phyloP scores from a whole-genome alignment of 148 eudicot genomes.

The Camellia granthamiana region DNA sequence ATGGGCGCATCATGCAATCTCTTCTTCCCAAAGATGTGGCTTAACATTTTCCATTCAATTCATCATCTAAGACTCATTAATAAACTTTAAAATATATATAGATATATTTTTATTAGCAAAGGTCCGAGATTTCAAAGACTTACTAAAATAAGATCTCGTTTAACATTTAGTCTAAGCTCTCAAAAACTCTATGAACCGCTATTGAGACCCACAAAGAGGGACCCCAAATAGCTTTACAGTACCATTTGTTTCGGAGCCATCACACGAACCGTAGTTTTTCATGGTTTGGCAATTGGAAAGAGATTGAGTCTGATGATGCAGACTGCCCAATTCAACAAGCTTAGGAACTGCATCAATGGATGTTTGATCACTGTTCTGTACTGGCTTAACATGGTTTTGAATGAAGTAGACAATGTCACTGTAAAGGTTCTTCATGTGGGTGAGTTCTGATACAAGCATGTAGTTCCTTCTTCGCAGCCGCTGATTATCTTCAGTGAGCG shows the following conservation, averaged over 20 bases:
- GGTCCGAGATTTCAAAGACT: too few relatives aligned
- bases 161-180: too few relatives aligned
- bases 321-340: too few relatives aligned
- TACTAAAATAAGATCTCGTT: too few relatives aligned
- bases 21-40: constrained; percentile 31
- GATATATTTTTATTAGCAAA: too few relatives aligned
- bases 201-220: constrained; percentile 23
- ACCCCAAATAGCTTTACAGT: constrained; percentile 54
- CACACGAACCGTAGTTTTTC: background rate
- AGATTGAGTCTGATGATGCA: too few relatives aligned
- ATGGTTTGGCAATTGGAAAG: constrained; percentile 13
- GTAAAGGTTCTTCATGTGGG: constrained; percentile 52
- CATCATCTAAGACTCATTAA: too few relatives aligned
- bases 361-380: background rate
- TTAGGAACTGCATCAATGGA: too few relatives aligned
- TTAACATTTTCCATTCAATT: too few relatives aligned
- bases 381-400: constrained; percentile 49
- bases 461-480: constrained; percentile 43
- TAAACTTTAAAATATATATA: too few relatives aligned
- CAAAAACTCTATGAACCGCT: too few relatives aligned
- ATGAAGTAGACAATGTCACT: constrained; percentile 54
- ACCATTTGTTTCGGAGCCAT: constrained; percentile 17
- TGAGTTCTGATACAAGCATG: constrained; percentile 50
- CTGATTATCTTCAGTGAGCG: constrained; percentile 42
- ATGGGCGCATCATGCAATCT: constrained; percentile 31